Evolutionary conservation across 139 green algal genomes (phyloP).

Genomic region (Chlamydomonas asymmetrica): DNA sequence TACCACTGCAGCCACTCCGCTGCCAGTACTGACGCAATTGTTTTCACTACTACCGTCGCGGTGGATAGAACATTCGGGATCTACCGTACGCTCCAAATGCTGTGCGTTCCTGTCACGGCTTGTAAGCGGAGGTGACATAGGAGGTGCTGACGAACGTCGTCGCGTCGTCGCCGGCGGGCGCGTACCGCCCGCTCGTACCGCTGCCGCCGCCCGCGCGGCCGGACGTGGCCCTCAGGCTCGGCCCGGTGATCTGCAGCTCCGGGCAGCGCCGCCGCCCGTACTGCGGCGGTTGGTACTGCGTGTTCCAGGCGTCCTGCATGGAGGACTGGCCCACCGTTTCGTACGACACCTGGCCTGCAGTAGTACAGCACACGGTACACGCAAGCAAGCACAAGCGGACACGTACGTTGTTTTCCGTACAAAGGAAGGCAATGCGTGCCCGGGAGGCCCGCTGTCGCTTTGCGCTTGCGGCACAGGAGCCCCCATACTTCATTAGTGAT

Average conservation of each 20-base stretch:
- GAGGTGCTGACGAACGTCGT: slow-evolving; percentile 44
- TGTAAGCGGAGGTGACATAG: no score
- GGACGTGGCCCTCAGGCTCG: slow-evolving; percentile 17
- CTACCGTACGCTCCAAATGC: no score
- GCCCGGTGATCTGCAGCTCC: slow-evolving; percentile 43
- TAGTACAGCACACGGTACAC: background rate
- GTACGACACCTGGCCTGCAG: background rate
- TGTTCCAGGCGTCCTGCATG: slow-evolving; percentile 29
- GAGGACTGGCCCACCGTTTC: slow-evolving; percentile 3
- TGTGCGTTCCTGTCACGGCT: no score
- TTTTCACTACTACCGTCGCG: no score
- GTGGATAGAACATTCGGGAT: no score
- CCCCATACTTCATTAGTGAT: background rate
- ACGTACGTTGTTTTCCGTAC: background rate
- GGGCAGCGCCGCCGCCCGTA: slow-evolving; percentile 37
- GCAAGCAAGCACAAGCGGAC: background rate
- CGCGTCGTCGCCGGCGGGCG: slow-evolving; percentile 34
- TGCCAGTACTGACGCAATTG: no score
- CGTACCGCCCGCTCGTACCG: slow-evolving; percentile 6
- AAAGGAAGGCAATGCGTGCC: background rate
- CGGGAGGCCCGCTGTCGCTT: no score
- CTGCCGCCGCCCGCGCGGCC: slow-evolving; percentile 3
- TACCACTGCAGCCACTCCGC: no score
- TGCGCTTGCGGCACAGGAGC: background rate
- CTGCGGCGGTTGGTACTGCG: slow-evolving; percentile 37